Evolutionary conservation across 345 rosid genomes (phyloP).

Genomic region (Cardamine chenopodiifolia): DNA sequence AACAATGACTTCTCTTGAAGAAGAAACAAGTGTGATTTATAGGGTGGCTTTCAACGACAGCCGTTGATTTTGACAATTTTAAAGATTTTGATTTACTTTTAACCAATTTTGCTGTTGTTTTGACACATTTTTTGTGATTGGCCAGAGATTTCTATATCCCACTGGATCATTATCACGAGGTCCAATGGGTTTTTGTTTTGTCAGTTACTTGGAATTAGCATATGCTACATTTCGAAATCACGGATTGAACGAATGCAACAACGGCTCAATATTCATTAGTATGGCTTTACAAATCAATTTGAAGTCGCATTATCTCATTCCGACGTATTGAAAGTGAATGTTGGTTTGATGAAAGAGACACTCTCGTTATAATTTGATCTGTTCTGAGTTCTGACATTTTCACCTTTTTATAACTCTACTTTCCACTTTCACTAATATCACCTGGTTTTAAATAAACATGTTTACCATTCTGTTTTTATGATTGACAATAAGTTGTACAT

Average conservation of each 20-base stretch:
- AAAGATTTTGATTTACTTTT: neutral
- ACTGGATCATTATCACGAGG: slow-evolving; percentile 8
- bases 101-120: neutral
- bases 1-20: neutral
- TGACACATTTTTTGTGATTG: slow-evolving; percentile 7
- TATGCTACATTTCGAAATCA: slow-evolving; percentile 8
- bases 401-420: neutral
- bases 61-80: slow-evolving; percentile 45
- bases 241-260: neutral
- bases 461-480: neutral
- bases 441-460: neutral
- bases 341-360: neutral
- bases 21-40: slow-evolving; percentile 13
- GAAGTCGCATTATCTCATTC: neutral
- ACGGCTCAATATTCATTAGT: slow-evolving; percentile 1
- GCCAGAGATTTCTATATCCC: neutral
- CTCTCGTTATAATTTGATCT: neutral
- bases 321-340: neutral
- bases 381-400: neutral
- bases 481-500: no score
- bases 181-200: slow-evolving; percentile 24
- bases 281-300: neutral
- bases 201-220: slow-evolving; percentile 10
- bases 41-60: slow-evolving; percentile 38
- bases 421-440: neutral